Conservation (phyloP, 129 eudicot species). For the Lactuca saligna region DNA sequence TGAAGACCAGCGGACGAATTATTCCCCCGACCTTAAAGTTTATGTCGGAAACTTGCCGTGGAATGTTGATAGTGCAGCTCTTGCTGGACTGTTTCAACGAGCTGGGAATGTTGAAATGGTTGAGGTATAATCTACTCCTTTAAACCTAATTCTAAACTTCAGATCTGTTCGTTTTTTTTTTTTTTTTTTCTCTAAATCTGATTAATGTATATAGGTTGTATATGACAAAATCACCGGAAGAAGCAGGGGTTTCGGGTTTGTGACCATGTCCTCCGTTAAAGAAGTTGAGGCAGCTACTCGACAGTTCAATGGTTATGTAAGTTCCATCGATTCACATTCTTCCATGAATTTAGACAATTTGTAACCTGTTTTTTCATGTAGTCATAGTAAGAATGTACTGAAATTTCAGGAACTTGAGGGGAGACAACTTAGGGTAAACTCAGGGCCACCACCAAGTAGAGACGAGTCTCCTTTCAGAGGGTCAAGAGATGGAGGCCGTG, state of each 20-base stretch:
- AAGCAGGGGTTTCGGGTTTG: constrained; percentile 88
- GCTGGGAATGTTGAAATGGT: constrained; percentile 94
- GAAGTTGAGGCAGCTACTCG: constrained; percentile 69
- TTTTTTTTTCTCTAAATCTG: background rate
- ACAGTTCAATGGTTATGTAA: constrained; percentile 78
- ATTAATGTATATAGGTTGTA: constrained; percentile 59
- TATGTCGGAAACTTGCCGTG: constrained; percentile 86
- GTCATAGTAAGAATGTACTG: background rate
- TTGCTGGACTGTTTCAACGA: constrained; percentile 66
- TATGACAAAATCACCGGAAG: constrained; percentile 72
- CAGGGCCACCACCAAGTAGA: constrained; percentile 77
- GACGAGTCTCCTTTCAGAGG: constrained; percentile 51
- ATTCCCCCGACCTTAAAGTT: constrained; percentile 75
- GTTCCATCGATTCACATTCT: constrained; percentile 2
- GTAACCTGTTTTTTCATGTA: background rate
- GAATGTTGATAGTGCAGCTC: constrained; percentile 65
- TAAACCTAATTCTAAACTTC: background rate
- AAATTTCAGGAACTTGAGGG: constrained; percentile 73
- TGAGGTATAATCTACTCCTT: constrained; percentile 54
- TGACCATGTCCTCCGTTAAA: constrained; percentile 68
- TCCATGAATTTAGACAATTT: background rate
- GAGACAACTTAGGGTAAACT: constrained; percentile 68
- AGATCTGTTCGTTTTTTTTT: background rate
- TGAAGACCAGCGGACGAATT: constrained; percentile 27
- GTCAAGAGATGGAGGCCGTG: constrained; percentile 37